Conservation (phyloP, 306 rosid species). For the Cicer cuneatum region DNA sequence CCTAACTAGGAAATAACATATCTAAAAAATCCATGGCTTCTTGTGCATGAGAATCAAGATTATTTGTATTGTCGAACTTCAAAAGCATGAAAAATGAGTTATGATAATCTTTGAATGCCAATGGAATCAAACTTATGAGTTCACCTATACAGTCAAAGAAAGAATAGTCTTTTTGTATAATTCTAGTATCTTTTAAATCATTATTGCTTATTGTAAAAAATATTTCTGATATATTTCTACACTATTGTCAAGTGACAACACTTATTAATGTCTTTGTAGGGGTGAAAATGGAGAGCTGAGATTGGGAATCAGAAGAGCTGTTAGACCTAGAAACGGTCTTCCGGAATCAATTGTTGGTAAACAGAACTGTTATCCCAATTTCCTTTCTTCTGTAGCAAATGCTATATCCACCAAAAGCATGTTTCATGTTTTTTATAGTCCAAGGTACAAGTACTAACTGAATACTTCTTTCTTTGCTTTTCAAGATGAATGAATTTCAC, state of each 20-base stretch:
- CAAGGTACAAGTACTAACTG: slow-evolving; percentile 66
- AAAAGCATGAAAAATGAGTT: slow-evolving; percentile 23
- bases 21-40: slow-evolving; percentile 6
- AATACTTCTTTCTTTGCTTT: slow-evolving; percentile 32
- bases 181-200: slow-evolving; percentile 23
- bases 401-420: slow-evolving; percentile 83
- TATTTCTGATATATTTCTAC: too few species aligned
- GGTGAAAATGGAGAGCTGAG: slow-evolving; percentile 97
- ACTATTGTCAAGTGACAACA: too few species aligned
- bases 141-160: slow-evolving; percentile 7
- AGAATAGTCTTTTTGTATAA: background rate
- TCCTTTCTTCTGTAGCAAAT: slow-evolving; percentile 78
- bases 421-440: slow-evolving; percentile 94
- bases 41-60: slow-evolving; percentile 9
- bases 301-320: slow-evolving; percentile 93
- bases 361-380: slow-evolving; percentile 67
- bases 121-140: slow-evolving; percentile 6
- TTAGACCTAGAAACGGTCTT: slow-evolving; percentile 86
- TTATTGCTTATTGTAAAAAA: background rate
- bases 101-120: slow-evolving; percentile 9
- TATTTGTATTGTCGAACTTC: slow-evolving; percentile 17
- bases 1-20: background rate
- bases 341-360: slow-evolving; percentile 80
- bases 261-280: slow-evolving; percentile 57
- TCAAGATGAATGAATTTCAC: slow-evolving; percentile 17